These are phyloP conservation scores for Parachaetomium inaequale DNA, from an alignment of 495 filamentous ascomycete genomes.

Conservation along the genomic window DNA sequence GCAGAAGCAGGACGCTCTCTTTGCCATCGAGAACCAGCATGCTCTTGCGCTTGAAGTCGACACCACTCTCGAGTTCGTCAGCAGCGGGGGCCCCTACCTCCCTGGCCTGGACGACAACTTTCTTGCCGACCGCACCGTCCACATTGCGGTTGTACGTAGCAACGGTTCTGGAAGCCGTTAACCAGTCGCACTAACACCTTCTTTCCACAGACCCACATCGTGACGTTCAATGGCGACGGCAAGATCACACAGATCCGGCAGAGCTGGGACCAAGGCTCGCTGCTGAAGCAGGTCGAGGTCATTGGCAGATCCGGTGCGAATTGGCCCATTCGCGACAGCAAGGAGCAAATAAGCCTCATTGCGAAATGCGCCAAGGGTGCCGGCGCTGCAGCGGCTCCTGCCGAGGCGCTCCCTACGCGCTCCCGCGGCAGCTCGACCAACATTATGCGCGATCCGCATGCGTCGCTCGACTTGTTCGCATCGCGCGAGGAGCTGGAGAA, in stretches of 20 bases:
- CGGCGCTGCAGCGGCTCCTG: conserved; percentile 19
- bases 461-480: conserved; percentile 69
- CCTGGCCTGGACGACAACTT: conserved; percentile 94
- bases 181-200: conserved; percentile 28
- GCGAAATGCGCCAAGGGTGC: conserved; percentile 45
- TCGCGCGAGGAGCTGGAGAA: conserved; percentile 55
- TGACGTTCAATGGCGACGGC: conserved; percentile 69
- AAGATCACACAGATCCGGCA: conserved; percentile 82
- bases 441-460: conserved; percentile 63
- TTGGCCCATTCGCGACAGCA: conserved; percentile 91
- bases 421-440: conserved; percentile 49
- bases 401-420: conserved; percentile 30
- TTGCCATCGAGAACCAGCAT: conserved; percentile 64
- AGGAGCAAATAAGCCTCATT: conserved; percentile 77
- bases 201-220: conserved; percentile 72
- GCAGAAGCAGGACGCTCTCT: conserved; percentile 70
- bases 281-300: conserved; percentile 88
- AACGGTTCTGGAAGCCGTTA: neutral
- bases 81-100: conserved; percentile 80
- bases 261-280: conserved; percentile 91
- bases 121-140: conserved; percentile 74
- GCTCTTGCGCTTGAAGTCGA: conserved; percentile 73
- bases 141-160: conserved; percentile 71
- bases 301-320: conserved; percentile 83
- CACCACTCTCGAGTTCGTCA: conserved; percentile 76